A percentile compares a stretch with the other conserved stretches of the same genome.
These are phyloP conservation scores for Venturia effusa DNA, from an alignment of 2,329 filamentous ascomycete species.

Conservation along the genomic window DNA sequence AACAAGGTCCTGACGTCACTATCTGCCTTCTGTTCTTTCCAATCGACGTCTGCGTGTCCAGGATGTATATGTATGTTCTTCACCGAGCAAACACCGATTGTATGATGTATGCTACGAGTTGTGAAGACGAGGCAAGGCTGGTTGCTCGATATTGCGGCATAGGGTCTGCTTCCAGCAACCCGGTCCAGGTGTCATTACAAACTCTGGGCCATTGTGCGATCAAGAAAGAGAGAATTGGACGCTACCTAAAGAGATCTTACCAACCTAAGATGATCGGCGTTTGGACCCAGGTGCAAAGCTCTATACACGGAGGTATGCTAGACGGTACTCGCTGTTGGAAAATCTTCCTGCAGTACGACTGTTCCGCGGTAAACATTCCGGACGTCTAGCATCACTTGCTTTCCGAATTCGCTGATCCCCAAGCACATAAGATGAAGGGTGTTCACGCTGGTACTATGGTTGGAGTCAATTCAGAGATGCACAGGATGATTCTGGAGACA, in stretches of 20 bases:
- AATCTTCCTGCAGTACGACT: not conserved
- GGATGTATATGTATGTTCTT: not conserved
- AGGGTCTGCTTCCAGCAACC: not conserved
- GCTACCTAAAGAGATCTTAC: not conserved
- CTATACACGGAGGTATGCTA: not conserved
- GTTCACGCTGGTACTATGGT: not conserved
- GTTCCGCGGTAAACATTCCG: not conserved
- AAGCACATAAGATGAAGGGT: not conserved
- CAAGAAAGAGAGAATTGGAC: not conserved
- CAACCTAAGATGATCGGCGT: not conserved
- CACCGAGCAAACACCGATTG: not conserved
- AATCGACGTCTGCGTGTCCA: not conserved
- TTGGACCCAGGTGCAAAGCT: not conserved
- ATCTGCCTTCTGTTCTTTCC: not conserved
- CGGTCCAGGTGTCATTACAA: not conserved
- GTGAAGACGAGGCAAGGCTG: not conserved
- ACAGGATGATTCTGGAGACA: not conserved
- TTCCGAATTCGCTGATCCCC: not conserved
- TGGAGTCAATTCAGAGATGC: not conserved
- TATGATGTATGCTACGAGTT: not conserved
- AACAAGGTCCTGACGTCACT: not conserved
- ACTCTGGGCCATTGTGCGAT: not conserved
- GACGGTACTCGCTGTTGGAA: not conserved
- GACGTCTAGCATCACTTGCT: not conserved
- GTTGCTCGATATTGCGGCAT: not conserved